Evolutionary conservation across 805 yeast genomes (phyloP).

Genomic region (Lachancea lanzarotensis): DNA sequence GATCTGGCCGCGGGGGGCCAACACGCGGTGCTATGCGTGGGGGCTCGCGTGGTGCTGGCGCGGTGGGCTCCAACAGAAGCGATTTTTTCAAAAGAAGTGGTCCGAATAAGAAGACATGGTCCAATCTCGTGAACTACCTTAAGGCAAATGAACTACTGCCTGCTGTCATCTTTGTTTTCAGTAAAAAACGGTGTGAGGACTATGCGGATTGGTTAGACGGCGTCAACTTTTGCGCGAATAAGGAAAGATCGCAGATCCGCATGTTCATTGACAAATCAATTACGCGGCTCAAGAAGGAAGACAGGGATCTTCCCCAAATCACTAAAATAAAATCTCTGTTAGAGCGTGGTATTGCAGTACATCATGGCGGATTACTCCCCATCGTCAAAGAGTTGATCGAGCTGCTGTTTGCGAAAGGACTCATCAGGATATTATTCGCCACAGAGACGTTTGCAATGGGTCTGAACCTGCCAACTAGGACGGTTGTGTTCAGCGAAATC

Average conservation of each 20-base stretch:
- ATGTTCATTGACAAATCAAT: slow-evolving; percentile 91
- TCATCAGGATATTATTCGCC: slow-evolving; percentile 88
- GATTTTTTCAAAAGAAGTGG: slow-evolving; percentile 46
- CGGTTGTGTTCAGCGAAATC: slow-evolving; percentile 82
- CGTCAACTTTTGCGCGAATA: slow-evolving; percentile 73
- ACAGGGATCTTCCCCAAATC: slow-evolving; percentile 89
- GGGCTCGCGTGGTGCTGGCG: slow-evolving; percentile 38
- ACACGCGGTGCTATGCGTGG: slow-evolving; percentile 17
- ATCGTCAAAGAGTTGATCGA: slow-evolving; percentile 92
- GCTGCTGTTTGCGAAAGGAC: slow-evolving; percentile 77
- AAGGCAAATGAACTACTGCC: slow-evolving; percentile 70
- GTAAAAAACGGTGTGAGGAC: slow-evolving; percentile 89
- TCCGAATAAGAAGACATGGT: slow-evolving; percentile 77
- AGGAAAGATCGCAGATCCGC: slow-evolving; percentile 83
- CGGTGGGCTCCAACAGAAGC: slow-evolving; percentile 31
- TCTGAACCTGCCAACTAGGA: slow-evolving; percentile 89
- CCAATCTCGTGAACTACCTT: slow-evolving; percentile 62
- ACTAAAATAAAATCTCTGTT: slow-evolving; percentile 72
- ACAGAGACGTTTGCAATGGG: slow-evolving; percentile 99
- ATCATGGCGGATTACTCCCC: slow-evolving; percentile 90
- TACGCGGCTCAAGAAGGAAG: slow-evolving; percentile 81
- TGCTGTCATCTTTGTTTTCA: slow-evolving; percentile 88
- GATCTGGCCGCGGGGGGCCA: slow-evolving; percentile 28
- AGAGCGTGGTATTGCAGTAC: slow-evolving; percentile 90
- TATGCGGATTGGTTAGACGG: slow-evolving; percentile 74